phyloP scores from a whole-genome alignment of 441 rosid species.

The Aleurites moluccanus region DNA sequence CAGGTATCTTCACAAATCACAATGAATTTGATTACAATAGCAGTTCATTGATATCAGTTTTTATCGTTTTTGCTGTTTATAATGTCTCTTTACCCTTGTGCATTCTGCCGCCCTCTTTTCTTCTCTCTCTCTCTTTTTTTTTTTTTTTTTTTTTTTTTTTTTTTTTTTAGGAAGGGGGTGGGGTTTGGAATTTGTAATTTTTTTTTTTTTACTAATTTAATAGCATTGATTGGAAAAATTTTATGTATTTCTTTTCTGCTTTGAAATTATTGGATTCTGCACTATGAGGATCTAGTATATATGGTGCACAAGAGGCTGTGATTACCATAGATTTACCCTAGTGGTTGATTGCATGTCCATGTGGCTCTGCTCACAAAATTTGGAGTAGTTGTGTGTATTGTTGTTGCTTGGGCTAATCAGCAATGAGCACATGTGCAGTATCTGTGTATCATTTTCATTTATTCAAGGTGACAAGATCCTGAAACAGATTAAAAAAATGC shows the following conservation, averaged over 20 bases:
- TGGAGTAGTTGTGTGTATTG: background rate
- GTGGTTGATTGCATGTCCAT: conserved; percentile 5
- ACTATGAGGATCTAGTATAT: background rate
- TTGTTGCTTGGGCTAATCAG: background rate
- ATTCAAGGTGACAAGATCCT: conserved; percentile 14
- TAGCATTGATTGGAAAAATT: background rate
- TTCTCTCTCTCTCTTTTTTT: background rate
- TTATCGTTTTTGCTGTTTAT: background rate
- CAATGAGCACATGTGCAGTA: background rate
- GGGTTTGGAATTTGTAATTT: too few relatives aligned
- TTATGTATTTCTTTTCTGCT: background rate
- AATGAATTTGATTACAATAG: background rate
- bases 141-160: too few relatives aligned
- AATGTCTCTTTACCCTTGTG: too few relatives aligned
- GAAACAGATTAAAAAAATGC: conserved; percentile 34
- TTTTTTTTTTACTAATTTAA: background rate
- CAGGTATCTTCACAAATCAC: conserved; percentile 56
- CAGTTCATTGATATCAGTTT: background rate
- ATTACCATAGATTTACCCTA: background rate
- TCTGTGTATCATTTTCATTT: background rate
- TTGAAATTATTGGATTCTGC: background rate
- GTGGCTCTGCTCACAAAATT: background rate
- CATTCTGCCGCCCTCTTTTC: background rate
- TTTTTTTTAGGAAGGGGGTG: too few relatives aligned
- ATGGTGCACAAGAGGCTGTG: background rate